phyloP scores from a whole-genome alignment of 495 filamentous ascomycete genomes.

The Tricharina praecox region DNA sequence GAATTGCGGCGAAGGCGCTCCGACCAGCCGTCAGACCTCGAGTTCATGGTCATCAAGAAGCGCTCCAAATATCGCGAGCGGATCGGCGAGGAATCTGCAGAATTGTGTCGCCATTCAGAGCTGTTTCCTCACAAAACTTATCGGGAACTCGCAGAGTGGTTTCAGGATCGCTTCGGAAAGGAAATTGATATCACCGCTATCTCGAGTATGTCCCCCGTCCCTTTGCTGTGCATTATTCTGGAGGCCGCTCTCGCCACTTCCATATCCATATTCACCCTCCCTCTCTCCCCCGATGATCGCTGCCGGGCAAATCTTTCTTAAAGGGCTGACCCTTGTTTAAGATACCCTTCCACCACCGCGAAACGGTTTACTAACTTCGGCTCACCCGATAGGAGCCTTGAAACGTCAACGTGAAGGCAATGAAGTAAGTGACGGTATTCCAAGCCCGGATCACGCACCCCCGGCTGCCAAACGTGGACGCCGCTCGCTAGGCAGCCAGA shows the following conservation, averaged over 20 bases:
- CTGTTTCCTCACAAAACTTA: slow-evolving; percentile 25
- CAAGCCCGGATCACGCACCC: slow-evolving; percentile 12
- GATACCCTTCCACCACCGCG: not conserved
- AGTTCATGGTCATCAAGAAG: slow-evolving; percentile 27
- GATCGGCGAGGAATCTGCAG: slow-evolving; percentile 25
- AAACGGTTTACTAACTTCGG: slow-evolving; percentile 2
- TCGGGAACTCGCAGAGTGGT: slow-evolving; percentile 26
- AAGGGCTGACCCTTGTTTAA: no score
- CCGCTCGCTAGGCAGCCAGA: slow-evolving; percentile 16
- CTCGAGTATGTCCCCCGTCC: slow-evolving; percentile 25
- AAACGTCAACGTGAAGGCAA: slow-evolving; percentile 19
- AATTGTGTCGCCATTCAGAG: slow-evolving; percentile 23
- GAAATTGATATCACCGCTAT: slow-evolving; percentile 27
- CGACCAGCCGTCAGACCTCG: slow-evolving; percentile 24
- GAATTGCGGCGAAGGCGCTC: slow-evolving; percentile 22
- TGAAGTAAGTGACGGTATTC: slow-evolving; percentile 19
- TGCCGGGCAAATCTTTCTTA: no score
- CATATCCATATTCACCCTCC: no score
- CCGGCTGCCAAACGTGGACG: slow-evolving; percentile 23
- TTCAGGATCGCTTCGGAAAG: slow-evolving; percentile 27
- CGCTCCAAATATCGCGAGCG: slow-evolving; percentile 25
- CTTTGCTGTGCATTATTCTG: no score
- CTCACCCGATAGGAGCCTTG: slow-evolving; percentile 13
- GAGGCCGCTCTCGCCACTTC: no score
- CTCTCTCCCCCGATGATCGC: no score